Evolutionary conservation across 352 stramenopile genomes (phyloP), one percentile per base, ranked within the genome.

Genomic region (Globisporangium perplexum): DNA sequence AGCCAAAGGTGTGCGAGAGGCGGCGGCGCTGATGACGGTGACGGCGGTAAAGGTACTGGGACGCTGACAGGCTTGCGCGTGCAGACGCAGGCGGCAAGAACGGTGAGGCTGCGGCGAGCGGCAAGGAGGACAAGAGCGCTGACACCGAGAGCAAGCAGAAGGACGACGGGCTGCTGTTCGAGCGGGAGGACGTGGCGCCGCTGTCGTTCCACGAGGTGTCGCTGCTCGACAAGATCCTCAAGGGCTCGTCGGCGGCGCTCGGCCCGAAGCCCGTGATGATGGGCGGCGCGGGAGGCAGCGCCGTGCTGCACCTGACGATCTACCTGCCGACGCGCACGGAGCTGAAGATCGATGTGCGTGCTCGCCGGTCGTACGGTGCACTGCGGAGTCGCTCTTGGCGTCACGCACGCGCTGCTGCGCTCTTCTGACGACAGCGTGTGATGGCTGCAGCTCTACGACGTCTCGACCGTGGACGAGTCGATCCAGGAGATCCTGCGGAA

Each of bases 321-420:
- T 95, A 95, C 52, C 55, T 95, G 53, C 85, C 85, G 3, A 90
- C 83, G 23, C 74, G 83, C 14, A 66, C 81, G 18, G 83, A 95
- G 63, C 92, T 95, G 77, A 92, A 90, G 64, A 88, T 95, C 55
- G 83, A 95, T 60, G 83, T 93, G 59, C 22, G 68, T 39, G 33
- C 12, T 38, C 31, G 8, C 5, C 8, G 14, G 5, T 10, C 6
- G 30, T 10, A 10, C 30, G 6, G 30, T 33, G 30, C 10, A 33
- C 30, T 33, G 6, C 10, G 30, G 30, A 10, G 30, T 10, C 6
- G 30, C 30, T n/a, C n/a, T 2, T 30, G 26, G 26, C 26, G 26
- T 30, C 5, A 30, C 68, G 17, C 17, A 36, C 22, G 26, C 36
- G n/a, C 14, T 49, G 17, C 4, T 56, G n/a, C 43, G n/a, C 36